Evolutionary conservation across 1,284 basidiomycete genomes (phyloP).

Genomic region (Cutaneotrichosporon sp.): DNA sequence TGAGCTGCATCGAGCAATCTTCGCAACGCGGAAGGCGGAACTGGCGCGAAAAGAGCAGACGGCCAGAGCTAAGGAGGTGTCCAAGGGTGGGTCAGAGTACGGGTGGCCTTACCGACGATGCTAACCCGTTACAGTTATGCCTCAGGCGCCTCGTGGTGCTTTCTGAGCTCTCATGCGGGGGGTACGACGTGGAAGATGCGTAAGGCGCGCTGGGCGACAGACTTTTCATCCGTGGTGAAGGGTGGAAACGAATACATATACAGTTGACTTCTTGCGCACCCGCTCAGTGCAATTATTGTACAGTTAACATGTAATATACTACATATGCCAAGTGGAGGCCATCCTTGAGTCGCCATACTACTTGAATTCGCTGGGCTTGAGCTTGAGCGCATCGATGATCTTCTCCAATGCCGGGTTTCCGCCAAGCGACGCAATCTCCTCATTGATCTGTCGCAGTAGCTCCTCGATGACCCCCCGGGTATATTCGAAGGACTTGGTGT

Average conservation of each 20-base stretch:
- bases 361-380: neutral
- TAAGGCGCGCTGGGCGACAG: too few relatives aligned
- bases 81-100: constrained; percentile 30
- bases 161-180: constrained; percentile 8
- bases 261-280: too few relatives aligned
- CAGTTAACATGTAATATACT: constrained; percentile 5
- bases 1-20: constrained; percentile 43
- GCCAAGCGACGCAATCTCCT: constrained; percentile 42
- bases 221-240: neutral
- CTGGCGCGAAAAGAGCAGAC: constrained; percentile 34
- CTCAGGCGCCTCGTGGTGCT: constrained; percentile 23
- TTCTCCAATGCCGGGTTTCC: constrained; percentile 41
- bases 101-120: neutral
- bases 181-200: too few relatives aligned
- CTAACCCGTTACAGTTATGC: constrained; percentile 14
- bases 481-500: constrained; percentile 71
- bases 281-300: neutral
- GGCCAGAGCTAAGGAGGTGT: constrained; percentile 43
- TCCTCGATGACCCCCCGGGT: constrained; percentile 52
- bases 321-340: too few relatives aligned
- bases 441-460: constrained; percentile 47
- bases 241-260: too few relatives aligned
- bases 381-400: constrained; percentile 31
- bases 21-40: constrained; percentile 41
- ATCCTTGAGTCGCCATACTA: too few relatives aligned